Evolutionary conservation across 1,284 basidiomycete genomes (phyloP).

Genomic region (Melampsora abietis-canadensis): DNA sequence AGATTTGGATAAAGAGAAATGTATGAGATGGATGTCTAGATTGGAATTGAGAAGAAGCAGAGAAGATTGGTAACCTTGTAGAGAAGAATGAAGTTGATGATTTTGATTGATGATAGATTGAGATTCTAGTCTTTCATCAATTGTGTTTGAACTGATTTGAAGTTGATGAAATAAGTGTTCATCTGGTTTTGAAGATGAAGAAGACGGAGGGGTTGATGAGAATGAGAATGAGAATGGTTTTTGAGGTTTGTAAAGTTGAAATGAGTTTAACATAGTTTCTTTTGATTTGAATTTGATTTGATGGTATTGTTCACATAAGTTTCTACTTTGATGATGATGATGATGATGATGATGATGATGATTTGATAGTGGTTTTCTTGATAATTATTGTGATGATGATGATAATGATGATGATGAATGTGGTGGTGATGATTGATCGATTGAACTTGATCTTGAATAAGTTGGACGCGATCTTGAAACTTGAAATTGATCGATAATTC

Average conservation of each 20-base stretch:
- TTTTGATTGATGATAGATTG: slow-evolving; percentile 23
- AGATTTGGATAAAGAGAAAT: neutral
- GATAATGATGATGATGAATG: too few species aligned
- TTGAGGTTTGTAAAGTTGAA: neutral
- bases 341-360: slow-evolving; percentile 7
- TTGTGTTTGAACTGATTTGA: slow-evolving; percentile 9
- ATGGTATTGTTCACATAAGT: neutral
- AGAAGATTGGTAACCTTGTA: slow-evolving; percentile 19
- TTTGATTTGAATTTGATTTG: neutral
- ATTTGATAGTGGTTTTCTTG: neutral
- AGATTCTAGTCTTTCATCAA: slow-evolving; percentile 27
- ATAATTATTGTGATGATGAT: too few species aligned
- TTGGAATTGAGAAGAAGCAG: neutral
- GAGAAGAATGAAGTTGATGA: slow-evolving; percentile 21
- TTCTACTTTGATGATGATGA: neutral
- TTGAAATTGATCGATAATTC: too few species aligned
- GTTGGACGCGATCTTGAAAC: too few species aligned
- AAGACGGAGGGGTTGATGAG: neutral
- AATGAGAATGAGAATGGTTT: slow-evolving; percentile 8
- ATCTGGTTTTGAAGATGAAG: neutral
- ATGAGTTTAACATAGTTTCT: neutral
- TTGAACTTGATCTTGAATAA: too few species aligned
- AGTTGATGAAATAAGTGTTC: slow-evolving; percentile 28
- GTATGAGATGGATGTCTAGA: neutral
- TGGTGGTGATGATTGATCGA: too few species aligned